These are phyloP conservation scores for Amauroascus niger DNA, from an alignment of 2,329 filamentous ascomycete species.

Conservation along the genomic window DNA sequence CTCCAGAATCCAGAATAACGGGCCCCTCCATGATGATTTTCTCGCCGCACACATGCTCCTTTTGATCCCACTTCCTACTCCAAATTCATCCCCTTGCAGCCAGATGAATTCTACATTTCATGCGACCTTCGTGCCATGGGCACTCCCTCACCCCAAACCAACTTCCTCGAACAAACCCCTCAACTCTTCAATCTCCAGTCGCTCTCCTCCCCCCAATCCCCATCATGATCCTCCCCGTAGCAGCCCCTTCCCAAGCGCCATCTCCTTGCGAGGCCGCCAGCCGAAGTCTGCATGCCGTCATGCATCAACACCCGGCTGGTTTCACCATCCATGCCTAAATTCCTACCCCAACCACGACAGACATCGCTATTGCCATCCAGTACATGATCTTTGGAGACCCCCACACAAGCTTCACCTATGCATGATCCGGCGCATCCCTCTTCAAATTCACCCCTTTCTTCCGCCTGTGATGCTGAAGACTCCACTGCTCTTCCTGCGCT, in stretches of 20 bases:
- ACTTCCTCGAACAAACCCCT: neutral
- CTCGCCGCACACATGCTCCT: neutral
- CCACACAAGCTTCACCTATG: neutral
- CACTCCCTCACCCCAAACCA: neutral
- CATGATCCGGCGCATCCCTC: neutral
- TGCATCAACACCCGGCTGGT: neutral
- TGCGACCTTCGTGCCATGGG: neutral
- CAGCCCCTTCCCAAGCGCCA: neutral
- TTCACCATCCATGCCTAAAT: constrained; percentile 3
- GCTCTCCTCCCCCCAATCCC: constrained; percentile 1
- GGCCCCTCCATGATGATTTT: neutral
- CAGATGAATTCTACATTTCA: constrained; percentile 4
- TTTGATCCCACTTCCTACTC: neutral
- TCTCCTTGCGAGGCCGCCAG: constrained; percentile 1
- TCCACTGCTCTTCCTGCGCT: neutral
- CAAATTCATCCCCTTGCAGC: neutral
- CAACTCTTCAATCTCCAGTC: neutral
- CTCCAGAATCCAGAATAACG: neutral
- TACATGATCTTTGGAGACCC: neutral
- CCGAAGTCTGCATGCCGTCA: constrained; percentile 6
- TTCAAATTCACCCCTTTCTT: neutral
- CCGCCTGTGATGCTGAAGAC: neutral
- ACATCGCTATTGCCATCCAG: neutral
- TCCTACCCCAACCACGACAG: constrained; percentile 2
- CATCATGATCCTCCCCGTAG: constrained; percentile 1